Conservation (phyloP, 2,329 filamentous ascomycete genomes). For the Aspergillus novofumigatus region DNA sequence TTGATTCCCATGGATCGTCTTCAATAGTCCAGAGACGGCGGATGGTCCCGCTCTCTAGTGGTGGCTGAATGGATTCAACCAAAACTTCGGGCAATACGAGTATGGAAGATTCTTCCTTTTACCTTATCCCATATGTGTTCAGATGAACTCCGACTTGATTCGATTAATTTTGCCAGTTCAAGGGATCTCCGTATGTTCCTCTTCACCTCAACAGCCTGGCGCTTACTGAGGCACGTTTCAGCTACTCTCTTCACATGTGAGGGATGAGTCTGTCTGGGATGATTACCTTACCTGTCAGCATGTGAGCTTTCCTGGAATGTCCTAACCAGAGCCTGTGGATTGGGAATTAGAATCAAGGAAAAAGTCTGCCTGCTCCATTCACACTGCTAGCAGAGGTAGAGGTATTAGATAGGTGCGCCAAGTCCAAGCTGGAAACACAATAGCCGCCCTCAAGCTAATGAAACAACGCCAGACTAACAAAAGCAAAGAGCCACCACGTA, state of each 20-base stretch:
- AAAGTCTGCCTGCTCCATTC: background rate
- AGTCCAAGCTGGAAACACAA: background rate
- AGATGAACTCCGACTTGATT: no score
- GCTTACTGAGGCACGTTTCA: conserved; percentile 8
- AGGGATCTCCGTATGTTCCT: no score
- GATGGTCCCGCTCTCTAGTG: background rate
- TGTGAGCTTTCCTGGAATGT: background rate
- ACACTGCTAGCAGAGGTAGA: background rate
- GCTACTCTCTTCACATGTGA: background rate
- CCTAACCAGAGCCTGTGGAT: no score
- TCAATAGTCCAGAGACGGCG: background rate
- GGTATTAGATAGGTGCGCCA: background rate
- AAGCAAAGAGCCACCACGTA: conserved; percentile 3
- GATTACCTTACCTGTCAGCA: background rate
- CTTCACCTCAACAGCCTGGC: conserved; percentile 1
- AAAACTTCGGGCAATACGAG: background rate
- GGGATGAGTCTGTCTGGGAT: background rate
- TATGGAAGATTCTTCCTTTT: no score
- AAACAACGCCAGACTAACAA: background rate
- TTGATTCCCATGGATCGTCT: background rate
- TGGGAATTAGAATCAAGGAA: no score
- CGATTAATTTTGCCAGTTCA: background rate
- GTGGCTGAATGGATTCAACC: background rate
- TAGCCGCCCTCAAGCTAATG: background rate
- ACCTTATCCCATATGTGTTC: background rate